Percentiles rank a stretch among this genome's conserved stretches.
Conservation (phyloP, 192 early-diverging fungal species). For the Backusella mclennaniae region DNA sequence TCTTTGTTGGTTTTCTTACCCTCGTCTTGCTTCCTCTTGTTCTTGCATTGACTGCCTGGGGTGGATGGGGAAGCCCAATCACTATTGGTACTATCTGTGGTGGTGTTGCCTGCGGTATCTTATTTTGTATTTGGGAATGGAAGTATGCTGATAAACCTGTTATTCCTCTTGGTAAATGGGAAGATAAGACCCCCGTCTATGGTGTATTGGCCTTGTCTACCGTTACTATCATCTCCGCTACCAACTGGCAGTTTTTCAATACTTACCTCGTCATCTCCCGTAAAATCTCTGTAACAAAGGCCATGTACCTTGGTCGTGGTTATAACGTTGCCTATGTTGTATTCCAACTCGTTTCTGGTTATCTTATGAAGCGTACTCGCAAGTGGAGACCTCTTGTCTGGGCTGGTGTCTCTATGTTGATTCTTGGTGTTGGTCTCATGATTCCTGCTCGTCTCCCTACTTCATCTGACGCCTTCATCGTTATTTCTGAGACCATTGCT, state of each 20-base stretch:
- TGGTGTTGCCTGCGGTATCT: not conserved
- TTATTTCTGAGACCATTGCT: conserved; percentile 22
- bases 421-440: conserved; percentile 34
- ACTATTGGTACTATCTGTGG: conserved; percentile 21
- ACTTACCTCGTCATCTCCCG: conserved; percentile 24
- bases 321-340: conserved; percentile 24
- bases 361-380: conserved; percentile 20
- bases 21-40: conserved; percentile 25
- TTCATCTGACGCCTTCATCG: conserved; percentile 21
- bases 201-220: conserved; percentile 16
- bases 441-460: conserved; percentile 29
- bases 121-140: conserved; percentile 27
- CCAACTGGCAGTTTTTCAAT: conserved; percentile 21
- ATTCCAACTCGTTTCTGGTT: conserved; percentile 18
- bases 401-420: conserved; percentile 14
- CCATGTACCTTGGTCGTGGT: conserved; percentile 20
- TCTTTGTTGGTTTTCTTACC: conserved; percentile 18
- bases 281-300: conserved; percentile 7
- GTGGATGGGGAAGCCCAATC: conserved; percentile 17
- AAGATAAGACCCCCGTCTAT: conserved; percentile 16
- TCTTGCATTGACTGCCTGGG: conserved; percentile 11
- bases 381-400: conserved; percentile 21
- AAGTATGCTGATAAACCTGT: conserved; percentile 16
- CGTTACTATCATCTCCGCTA: conserved; percentile 11
- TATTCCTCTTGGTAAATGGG: conserved; percentile 18